These are phyloP conservation scores for Ceratocystis cacaofunesta DNA, from an alignment of 2,329 filamentous ascomycete genomes.

Conservation along the genomic window DNA sequence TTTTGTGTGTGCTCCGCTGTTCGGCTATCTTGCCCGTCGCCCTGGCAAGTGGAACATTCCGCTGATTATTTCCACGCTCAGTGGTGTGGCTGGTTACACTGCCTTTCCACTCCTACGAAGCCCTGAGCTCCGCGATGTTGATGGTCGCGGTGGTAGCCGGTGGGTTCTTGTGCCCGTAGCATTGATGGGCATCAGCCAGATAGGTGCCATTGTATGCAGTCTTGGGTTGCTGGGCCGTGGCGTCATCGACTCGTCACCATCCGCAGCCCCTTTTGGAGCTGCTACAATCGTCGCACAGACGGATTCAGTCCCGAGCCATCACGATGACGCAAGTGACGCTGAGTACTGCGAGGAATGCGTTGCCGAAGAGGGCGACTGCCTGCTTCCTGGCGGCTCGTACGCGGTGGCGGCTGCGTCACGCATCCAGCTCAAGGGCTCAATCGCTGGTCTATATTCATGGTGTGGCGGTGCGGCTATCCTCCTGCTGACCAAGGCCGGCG, in stretches of 20 bases:
- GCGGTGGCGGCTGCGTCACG: constrained; percentile 29
- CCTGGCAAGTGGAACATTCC: constrained; percentile 55
- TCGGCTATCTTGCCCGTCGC: constrained; percentile 69
- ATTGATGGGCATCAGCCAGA: constrained; percentile 80
- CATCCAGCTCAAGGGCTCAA: constrained; percentile 69
- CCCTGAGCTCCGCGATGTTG: constrained; percentile 53
- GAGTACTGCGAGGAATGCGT: constrained; percentile 25
- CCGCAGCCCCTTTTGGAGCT: background rate
- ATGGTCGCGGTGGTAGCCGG: constrained; percentile 51
- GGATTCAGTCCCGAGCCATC: constrained; percentile 22
- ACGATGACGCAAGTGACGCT: constrained; percentile 26
- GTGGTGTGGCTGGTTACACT: constrained; percentile 66
- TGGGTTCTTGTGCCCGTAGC: constrained; percentile 62
- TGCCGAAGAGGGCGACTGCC: constrained; percentile 6
- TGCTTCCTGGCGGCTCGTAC: constrained; percentile 19
- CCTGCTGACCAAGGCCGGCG: constrained; percentile 79
- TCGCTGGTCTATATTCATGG: constrained; percentile 86
- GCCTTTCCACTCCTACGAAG: constrained; percentile 61
- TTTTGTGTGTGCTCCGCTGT: constrained; percentile 68
- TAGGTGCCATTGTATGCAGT: constrained; percentile 90
- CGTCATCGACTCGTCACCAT: constrained; percentile 35
- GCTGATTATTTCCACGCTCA: constrained; percentile 52
- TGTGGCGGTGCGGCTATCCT: constrained; percentile 83
- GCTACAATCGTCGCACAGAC: background rate
- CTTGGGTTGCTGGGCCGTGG: constrained; percentile 75